Conservation (phyloP, 2,329 filamentous ascomycete genomes). For the Emergomyces africanus region DNA sequence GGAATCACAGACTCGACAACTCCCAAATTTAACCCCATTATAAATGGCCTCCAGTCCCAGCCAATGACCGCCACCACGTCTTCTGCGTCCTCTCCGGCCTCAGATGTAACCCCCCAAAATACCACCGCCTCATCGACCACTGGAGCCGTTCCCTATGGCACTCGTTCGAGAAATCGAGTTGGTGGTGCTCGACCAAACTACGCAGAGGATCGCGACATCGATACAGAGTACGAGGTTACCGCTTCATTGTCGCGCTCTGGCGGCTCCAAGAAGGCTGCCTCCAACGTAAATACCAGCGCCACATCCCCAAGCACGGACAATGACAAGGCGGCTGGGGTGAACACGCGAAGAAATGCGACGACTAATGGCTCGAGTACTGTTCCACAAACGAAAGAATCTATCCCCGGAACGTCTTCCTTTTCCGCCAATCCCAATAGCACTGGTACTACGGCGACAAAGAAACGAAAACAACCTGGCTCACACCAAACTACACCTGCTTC, state of each 20-base stretch:
- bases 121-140: constrained; percentile 31
- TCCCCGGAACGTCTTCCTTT: constrained; percentile 48
- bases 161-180: constrained; percentile 79
- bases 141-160: constrained; percentile 66
- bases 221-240: constrained; percentile 67
- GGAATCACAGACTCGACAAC: constrained; percentile 6
- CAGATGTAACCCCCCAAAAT: constrained; percentile 16
- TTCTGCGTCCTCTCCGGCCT: constrained; percentile 18
- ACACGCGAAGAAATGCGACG: constrained; percentile 28
- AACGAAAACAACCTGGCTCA: constrained; percentile 62
- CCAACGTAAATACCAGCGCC: constrained; percentile 17
- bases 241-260: constrained; percentile 19
- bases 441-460: constrained; percentile 49
- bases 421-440: constrained; percentile 36
- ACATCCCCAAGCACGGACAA: constrained; percentile 22
- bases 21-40: constrained; percentile 13
- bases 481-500: constrained; percentile 23
- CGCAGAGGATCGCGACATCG: constrained; percentile 82
- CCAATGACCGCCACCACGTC: constrained; percentile 34
- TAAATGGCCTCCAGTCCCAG: constrained; percentile 27
- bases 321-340: constrained; percentile 28
- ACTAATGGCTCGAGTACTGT: constrained; percentile 21
- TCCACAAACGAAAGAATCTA: constrained; percentile 30
- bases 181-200: constrained; percentile 72
- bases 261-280: constrained; percentile 20